These are phyloP conservation scores for Nemania sp. DNA, from an alignment of 2,329 filamentous ascomycete species.

Conservation along the genomic window DNA sequence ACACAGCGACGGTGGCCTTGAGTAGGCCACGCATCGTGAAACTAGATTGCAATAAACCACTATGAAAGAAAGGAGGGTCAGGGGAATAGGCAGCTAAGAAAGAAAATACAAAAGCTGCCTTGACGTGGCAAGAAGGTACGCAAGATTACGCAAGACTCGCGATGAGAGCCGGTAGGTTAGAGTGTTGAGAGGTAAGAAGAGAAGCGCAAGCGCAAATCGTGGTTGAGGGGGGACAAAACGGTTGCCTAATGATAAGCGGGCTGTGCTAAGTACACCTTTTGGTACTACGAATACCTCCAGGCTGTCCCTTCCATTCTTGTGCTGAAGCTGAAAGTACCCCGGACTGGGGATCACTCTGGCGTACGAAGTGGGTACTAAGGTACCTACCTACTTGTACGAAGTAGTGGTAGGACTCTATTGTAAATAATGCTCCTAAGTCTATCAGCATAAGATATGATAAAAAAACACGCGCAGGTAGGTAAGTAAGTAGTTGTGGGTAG, in stretches of 20 bases:
- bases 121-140: conserved; percentile 25
- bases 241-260: conserved; percentile 30
- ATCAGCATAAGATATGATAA: too few relatives aligned
- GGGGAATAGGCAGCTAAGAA: conserved; percentile 8
- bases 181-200: conserved; percentile 13
- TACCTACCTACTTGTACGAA: background rate
- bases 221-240: conserved; percentile 16
- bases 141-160: conserved; percentile 21
- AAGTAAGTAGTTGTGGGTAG: too few relatives aligned
- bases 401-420: background rate
- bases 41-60: conserved; percentile 28
- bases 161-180: conserved; percentile 5
- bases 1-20: conserved; percentile 41
- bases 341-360: too few relatives aligned
- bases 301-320: too few relatives aligned
- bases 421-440: background rate
- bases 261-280: conserved; percentile 18
- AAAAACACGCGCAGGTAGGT: too few relatives aligned
- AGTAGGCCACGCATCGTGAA: conserved; percentile 44
- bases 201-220: background rate
- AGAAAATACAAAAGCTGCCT: background rate
- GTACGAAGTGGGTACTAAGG: too few relatives aligned
- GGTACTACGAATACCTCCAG: too few relatives aligned
- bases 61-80: background rate
- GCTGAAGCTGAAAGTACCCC: conserved; percentile 7